Base-by-base conservation (phyloP, 2,329 filamentous ascomycete species). In the Diplodia scrobiculata region DNA sequence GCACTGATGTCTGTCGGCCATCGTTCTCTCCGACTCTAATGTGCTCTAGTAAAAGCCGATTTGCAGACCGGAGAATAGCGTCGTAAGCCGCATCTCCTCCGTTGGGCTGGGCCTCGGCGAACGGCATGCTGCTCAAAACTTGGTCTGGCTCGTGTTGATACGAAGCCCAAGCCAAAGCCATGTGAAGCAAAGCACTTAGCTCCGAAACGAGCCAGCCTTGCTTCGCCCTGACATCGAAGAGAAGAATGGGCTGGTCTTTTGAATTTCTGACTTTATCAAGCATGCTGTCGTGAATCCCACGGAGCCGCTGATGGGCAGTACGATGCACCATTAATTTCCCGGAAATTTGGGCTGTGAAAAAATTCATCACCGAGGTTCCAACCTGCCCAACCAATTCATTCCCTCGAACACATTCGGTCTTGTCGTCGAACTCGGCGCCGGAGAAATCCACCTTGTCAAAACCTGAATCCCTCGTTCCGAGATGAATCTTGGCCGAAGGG, bases 171-270 rank as follows among this genome's bases (percentile, higher is more conserved):
- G 58, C 58, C n/a, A 62, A 41, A 5, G 41, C 41, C 29, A 62
- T 17, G 5, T 62, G 58, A 19, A 62, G 58, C 0, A 62, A 5
- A 0, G 14, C 45, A 3, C n/a, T n/a, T n/a, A n/a, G n/a, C n/a
- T n/a, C n/a, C n/a, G n/a, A n/a, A n/a, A n/a, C n/a, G n/a, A n/a
- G n/a, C n/a, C 58, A 62, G 4, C 58, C 58, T 36, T 29, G 21
- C 5, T 50, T 62, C 1, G 58, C 34, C 0, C 0, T 9, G 3
- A 27, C 27, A 0, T 62, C 58, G 3, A 32, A 62, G 1, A 62
- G 3, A 0, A 62, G n/a, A 0, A 34, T 19, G 0, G 58, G 45
- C 10, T 7, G 1, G 0, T 25, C 1, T 2, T 48, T 62, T 0
- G 58, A 62, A 10, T 62, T 62, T 2, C 58, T 17, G 17, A 62